Base-by-base conservation (phyloP, 352 stramenopile genomes). In the Chrysophaeum taylorii region DNA sequence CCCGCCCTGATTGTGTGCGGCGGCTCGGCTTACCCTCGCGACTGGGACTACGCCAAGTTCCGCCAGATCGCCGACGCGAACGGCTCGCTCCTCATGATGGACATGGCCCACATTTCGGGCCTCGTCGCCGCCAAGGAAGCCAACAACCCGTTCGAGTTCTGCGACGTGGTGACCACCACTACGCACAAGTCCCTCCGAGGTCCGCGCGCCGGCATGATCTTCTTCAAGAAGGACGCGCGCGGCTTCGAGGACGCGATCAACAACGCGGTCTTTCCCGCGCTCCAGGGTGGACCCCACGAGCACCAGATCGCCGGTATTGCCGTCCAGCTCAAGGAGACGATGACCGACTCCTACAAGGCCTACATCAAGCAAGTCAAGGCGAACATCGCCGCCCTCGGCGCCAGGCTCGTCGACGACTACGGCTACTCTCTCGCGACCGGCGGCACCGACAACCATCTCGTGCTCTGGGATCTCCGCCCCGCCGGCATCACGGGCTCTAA, bases 91-190 rank as follows among this genome's bases (percentile, higher is more conserved):
- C 82, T 99, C 31, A 96, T 99, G 87, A 97, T 94, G 78, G 95
- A 99, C 81, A 99, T 99, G 94, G 95, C 95, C 9, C 95, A 99
- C 82, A 98, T 98, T 82, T 96, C 86, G 57, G 95, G 95, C 57
- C 85, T 99, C 25, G 93, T 99, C 0, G 94, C 88, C 31, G 97
- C 93, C n/a, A 76, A 86, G 48, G 92, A 98, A 76, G 91, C 92
- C 74, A 78, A 78, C 14, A 95, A 81, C 79, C 95, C 95, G 16
- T 99, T 99, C 79, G 85, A 97, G 48, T 96, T 95, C 83, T 97
- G 92, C 69, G 95, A 99, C 84, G 85, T 99, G 27, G 95, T 99
- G 4, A 99, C 95, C 27, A 99, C 93, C 64, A 99, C 95, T 38
- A 99, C 95, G 16, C 95, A 99, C 88, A 99, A 99, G 86, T 95